Evolutionary conservation across 331 rosid genomes (phyloP).

Genomic region (Quercus phellos): DNA sequence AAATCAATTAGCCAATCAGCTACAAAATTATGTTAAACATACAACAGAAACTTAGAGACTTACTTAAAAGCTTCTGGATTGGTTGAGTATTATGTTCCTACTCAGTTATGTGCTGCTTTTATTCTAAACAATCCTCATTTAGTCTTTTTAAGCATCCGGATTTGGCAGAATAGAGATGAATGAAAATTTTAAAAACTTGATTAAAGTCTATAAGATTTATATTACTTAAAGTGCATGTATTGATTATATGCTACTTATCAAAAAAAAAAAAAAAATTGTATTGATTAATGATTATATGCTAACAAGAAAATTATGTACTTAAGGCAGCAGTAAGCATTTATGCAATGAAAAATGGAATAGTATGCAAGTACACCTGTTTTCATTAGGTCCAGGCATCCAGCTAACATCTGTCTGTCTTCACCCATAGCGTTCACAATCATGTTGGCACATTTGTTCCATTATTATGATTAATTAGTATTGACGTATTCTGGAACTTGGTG

Average conservation of each 20-base stretch:
- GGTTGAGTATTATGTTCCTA: no score
- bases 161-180: background rate
- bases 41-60: background rate
- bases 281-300: background rate
- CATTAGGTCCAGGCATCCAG: background rate
- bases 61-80: no score
- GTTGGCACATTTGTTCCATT: background rate
- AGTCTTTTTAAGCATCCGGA: background rate
- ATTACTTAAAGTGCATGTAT: background rate
- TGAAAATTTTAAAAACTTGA: no score
- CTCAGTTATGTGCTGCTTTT: background rate
- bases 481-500: background rate
- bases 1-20: no score
- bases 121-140: background rate
- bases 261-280: background rate
- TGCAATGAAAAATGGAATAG: background rate
- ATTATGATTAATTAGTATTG: background rate
- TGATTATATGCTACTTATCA: background rate
- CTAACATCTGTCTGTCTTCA: background rate
- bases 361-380: background rate
- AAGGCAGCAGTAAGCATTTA: background rate
- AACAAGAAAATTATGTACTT: background rate
- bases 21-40: background rate
- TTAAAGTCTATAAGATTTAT: no score
- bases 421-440: background rate